Percentiles rank a stretch among this genome's conserved stretches.
Evolutionary conservation across 2,329 filamentous ascomycete genomes (phyloP).

Genomic region (Dactylellina cionopaga): DNA sequence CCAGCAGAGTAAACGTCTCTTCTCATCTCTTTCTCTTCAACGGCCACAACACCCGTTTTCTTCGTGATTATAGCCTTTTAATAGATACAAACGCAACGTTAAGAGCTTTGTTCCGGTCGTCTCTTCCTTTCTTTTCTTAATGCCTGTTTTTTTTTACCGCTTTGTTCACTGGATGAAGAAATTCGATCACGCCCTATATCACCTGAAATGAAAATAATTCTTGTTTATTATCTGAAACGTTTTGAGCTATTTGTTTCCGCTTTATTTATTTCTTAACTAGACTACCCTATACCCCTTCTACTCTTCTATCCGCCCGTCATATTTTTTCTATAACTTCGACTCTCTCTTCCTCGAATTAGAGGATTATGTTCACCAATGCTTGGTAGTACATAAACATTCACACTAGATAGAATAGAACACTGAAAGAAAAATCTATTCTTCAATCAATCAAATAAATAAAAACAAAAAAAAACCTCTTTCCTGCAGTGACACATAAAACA

Average conservation of each 20-base stretch:
- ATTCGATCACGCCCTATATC: slow-evolving; percentile 25
- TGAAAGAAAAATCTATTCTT: slow-evolving; percentile 7
- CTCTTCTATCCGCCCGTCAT: slow-evolving; percentile 4
- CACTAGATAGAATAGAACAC: slow-evolving; percentile 18
- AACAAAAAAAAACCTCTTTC: not conserved
- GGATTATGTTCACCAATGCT: slow-evolving; percentile 9
- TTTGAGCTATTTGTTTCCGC: not conserved
- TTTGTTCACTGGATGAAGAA: slow-evolving; percentile 29
- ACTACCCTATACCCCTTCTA: slow-evolving; percentile 31
- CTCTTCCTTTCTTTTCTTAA: not conserved
- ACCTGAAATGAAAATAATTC: slow-evolving; percentile 21
- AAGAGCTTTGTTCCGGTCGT: slow-evolving; percentile 13
- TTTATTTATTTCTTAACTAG: slow-evolving; percentile 12
- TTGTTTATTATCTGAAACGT: slow-evolving; percentile 2
- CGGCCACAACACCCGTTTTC: slow-evolving; percentile 5
- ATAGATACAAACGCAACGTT: slow-evolving; percentile 48
- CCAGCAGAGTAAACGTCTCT: slow-evolving; percentile 51
- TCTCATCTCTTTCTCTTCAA: slow-evolving; percentile 10
- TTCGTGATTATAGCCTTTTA: slow-evolving; percentile 51
- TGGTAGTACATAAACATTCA: no score
- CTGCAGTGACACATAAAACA: no score
- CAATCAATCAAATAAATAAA: not conserved
- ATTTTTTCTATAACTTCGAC: not conserved
- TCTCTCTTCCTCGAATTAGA: not conserved
- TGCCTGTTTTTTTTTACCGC: not conserved